Evolutionary conservation across 1,139 yeast genomes (phyloP).

Genomic region (Saccharomyces hybrid): DNA sequence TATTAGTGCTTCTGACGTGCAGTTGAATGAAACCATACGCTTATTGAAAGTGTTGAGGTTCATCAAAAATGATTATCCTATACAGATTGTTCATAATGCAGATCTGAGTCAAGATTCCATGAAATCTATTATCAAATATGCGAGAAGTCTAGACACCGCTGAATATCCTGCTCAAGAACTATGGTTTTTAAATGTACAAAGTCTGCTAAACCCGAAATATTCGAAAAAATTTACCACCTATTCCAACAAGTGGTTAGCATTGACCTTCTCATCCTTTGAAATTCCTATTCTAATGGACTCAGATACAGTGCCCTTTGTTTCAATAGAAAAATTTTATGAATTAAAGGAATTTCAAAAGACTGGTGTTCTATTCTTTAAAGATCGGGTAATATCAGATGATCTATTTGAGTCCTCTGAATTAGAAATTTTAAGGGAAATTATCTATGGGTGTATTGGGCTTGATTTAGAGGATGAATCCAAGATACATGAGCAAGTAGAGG

Average conservation of each 20-base stretch:
- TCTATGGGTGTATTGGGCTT: background rate
- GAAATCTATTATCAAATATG: background rate
- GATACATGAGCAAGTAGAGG: background rate
- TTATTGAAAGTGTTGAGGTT: background rate
- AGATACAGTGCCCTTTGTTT: constrained; percentile 44
- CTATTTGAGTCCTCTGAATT: background rate
- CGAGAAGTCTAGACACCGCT: background rate
- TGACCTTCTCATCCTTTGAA: constrained; percentile 42
- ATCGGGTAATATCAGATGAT: constrained; percentile 31
- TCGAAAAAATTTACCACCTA: constrained; percentile 24
- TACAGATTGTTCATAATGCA: constrained; percentile 1
- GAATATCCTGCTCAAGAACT: background rate
- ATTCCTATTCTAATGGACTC: constrained; percentile 46
- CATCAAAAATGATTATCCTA: constrained; percentile 1
- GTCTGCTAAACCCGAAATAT: background rate
- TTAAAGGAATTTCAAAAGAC: constrained; percentile 36
- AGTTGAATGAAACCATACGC: background rate
- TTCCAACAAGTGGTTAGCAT: constrained; percentile 43
- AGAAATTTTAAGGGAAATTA: background rate
- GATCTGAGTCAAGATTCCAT: background rate
- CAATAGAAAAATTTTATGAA: background rate
- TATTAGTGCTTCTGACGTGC: background rate
- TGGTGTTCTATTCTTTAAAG: constrained; percentile 38
- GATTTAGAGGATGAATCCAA: background rate
- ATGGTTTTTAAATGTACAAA: background rate